phyloP scores from a whole-genome alignment of 2,329 filamentous ascomycete species.

The Paecilomyces formosus region DNA sequence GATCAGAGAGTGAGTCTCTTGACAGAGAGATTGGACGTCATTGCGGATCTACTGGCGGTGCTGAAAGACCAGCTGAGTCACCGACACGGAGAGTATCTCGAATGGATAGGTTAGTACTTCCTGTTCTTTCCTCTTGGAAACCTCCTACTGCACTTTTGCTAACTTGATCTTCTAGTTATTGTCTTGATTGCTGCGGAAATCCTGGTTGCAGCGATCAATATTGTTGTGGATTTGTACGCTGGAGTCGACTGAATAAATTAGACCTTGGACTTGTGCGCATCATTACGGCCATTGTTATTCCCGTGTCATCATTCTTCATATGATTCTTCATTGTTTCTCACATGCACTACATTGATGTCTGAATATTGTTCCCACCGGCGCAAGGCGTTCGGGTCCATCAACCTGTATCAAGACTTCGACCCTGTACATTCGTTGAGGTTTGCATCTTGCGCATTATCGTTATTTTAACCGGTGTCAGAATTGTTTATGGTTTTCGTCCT shows the following conservation, averaged over 20 bases:
- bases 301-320: neutral
- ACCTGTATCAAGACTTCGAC: neutral
- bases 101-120: slow-evolving; percentile 69
- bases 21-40: slow-evolving; percentile 85
- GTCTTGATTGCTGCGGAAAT: slow-evolving; percentile 94
- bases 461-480: neutral
- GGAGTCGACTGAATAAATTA: slow-evolving; percentile 44
- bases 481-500: neutral
- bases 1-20: slow-evolving; percentile 86
- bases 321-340: neutral
- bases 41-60: slow-evolving; percentile 85
- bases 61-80: slow-evolving; percentile 93
- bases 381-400: neutral
- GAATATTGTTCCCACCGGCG: neutral
- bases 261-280: neutral
- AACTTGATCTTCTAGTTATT: slow-evolving; percentile 57
- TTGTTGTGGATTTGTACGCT: slow-evolving; percentile 86
- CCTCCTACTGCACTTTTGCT: neutral
- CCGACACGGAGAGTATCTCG: slow-evolving; percentile 80
- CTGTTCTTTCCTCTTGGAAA: neutral
- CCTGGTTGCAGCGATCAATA: slow-evolving; percentile 85
- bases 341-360: neutral
- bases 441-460: neutral
- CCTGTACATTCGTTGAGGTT: neutral
- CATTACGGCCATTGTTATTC: neutral